Evolutionary conservation across 495 filamentous ascomycete genomes (phyloP).

Genomic region (Neurospora sp.): DNA sequence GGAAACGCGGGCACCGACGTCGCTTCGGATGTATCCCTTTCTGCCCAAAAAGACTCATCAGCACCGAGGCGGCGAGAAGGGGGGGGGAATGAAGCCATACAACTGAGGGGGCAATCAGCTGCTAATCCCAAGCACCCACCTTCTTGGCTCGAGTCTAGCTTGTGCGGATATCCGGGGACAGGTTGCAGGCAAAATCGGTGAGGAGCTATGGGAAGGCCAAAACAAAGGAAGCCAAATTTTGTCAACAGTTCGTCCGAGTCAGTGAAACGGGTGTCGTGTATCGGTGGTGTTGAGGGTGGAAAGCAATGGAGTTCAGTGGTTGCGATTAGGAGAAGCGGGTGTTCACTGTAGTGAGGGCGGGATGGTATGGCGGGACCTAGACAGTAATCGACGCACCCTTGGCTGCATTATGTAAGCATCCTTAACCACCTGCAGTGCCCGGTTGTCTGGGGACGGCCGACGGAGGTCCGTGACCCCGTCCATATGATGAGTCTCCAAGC

Average conservation of each 20-base stretch:
- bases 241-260: background rate
- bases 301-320: background rate
- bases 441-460: background rate
- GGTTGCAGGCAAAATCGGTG: background rate
- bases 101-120: background rate
- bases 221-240: background rate
- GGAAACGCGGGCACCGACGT: background rate
- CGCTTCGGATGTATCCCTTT: constrained; percentile 3
- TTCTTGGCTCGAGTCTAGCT: background rate
- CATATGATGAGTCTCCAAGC: background rate
- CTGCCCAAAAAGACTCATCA: constrained; percentile 17
- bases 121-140: background rate
- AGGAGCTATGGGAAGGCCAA: background rate
- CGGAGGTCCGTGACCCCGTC: background rate
- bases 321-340: background rate
- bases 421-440: background rate
- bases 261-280: background rate
- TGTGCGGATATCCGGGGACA: background rate
- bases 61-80: constrained; percentile 1
- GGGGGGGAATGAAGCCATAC: background rate
- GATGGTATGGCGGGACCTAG: background rate
- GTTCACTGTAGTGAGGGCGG: background rate
- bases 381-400: background rate
- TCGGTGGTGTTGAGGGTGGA: background rate
- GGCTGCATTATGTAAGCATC: background rate